Evolutionary conservation across 768 basidiomycete genomes (phyloP).

Genomic region (Lentinula raphanica): DNA sequence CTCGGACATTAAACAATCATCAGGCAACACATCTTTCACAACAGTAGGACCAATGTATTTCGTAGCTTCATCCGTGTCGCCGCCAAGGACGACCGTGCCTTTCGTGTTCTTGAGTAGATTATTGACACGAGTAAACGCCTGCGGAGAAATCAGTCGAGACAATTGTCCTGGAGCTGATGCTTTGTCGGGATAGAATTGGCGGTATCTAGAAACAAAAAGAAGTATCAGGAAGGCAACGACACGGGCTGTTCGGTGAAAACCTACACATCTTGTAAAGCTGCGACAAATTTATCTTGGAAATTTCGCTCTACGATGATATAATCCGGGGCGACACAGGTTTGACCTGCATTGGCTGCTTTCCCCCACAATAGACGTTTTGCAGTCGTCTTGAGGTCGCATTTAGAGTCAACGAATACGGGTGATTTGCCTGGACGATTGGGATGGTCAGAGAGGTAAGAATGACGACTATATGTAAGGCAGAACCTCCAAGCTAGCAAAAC

Average conservation of each 20-base stretch:
- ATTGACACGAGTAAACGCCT: constrained; percentile 50
- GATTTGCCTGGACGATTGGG: constrained; percentile 25
- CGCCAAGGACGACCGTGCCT: constrained; percentile 53
- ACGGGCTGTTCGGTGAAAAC: background rate
- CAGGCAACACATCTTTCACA: constrained; percentile 44
- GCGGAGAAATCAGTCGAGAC: constrained; percentile 47
- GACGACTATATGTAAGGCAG: background rate
- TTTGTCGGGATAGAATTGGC: constrained; percentile 49
- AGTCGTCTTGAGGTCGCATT: constrained; percentile 42
- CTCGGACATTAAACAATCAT: constrained; percentile 61
- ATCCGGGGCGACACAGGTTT: constrained; percentile 62
- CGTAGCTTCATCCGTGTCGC: constrained; percentile 31
- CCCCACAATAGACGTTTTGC: constrained; percentile 67
- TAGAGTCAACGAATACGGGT: constrained; percentile 39
- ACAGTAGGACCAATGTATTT: constrained; percentile 56
- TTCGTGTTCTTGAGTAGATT: constrained; percentile 48
- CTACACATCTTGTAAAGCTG: constrained; percentile 10
- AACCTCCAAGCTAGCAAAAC: constrained; percentile 43
- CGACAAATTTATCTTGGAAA: constrained; percentile 11
- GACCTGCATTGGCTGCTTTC: constrained; percentile 61
- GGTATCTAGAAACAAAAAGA: constrained; percentile 34
- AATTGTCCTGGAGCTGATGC: constrained; percentile 39
- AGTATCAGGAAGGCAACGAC: constrained; percentile 14
- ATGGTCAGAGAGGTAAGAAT: background rate
- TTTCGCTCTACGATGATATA: constrained; percentile 27